Evolutionary conservation across 164 flowering plant genomes (phyloP), one percentile per base, ranked within the genome.

Genomic region (Macadamia integrifolia): DNA sequence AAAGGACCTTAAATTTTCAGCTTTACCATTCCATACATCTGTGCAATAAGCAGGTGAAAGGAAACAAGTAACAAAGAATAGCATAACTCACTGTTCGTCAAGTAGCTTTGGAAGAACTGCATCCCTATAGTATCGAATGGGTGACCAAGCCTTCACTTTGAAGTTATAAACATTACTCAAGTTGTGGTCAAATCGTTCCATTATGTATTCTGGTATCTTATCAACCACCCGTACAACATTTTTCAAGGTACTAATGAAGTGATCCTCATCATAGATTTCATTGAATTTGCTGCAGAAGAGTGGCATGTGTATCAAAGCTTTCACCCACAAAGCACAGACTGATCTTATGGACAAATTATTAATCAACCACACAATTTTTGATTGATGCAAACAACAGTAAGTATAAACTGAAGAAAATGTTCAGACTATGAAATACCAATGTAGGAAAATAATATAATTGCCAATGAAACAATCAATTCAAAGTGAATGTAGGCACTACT

Each of bases 111-210:
- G 99, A 44, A 90, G 93, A 58, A 95, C 89, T 10, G 72, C 73
- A 64, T 90, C 98, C 79, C 62, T 77, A 75, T 92, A 95, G 77
- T 80, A 92, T 30, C 74, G 77, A 68, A 91, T 75, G 31, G 98
- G 66, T 53, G 99, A 74, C 96, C 90, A 87, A 32, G 99, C 99
- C 80, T 92, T 90, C 44, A 93, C 69, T 78, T 83, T 84, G 83
- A 93, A 91, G 84, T 91, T 93, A 78, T 68, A 71, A 52, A 91
- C 89, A 76, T 89, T 89, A 82, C 77, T 87, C 89, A 88, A 71
- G 71, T 93, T 91, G 77, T 77, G 67, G 78, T 83, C 96, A 86
- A 82, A 91, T 40, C 98, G 81, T 66, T 89, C 96, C 98, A 93
- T 89, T 58, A 93, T 53, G 70, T 75, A 83, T 31, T 65, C 89